phyloP scores from a whole-genome alignment of 1,284 basidiomycete species.

The Ceratobasidium theobromae region DNA sequence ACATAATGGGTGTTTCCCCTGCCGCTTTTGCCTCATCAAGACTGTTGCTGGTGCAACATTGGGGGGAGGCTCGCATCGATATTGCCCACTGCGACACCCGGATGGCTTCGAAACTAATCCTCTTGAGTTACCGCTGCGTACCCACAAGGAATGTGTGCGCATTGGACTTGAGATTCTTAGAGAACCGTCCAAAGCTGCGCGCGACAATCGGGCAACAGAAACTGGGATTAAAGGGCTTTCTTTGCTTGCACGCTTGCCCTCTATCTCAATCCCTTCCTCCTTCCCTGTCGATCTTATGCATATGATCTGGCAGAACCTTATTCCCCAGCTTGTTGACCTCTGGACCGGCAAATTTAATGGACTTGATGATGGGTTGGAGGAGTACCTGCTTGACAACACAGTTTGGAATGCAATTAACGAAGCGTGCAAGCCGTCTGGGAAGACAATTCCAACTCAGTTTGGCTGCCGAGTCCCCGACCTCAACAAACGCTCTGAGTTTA shows the following conservation, averaged over 20 bases:
- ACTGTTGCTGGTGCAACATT: neutral
- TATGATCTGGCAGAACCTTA: constrained; percentile 28
- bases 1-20: no score
- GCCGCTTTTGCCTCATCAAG: no score
- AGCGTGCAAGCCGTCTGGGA: constrained; percentile 1
- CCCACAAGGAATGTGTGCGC: no score
- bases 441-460: constrained; percentile 10
- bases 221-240: constrained; percentile 24
- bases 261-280: constrained; percentile 21
- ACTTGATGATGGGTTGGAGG: no score
- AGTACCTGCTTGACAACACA: no score
- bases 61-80: neutral
- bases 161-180: neutral
- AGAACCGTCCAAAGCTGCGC: neutral
- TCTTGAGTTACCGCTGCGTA: no score
- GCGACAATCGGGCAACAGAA: neutral
- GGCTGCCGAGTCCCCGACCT: no score
- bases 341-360: neutral
- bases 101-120: no score
- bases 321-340: constrained; percentile 18
- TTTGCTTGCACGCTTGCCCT: neutral
- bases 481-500: no score
- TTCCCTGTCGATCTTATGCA: constrained; percentile 36
- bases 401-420: no score
- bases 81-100: no score